phyloP scores from a whole-genome alignment of 2,329 filamentous ascomycete genomes.

The Cadophora luteo-olivacea region DNA sequence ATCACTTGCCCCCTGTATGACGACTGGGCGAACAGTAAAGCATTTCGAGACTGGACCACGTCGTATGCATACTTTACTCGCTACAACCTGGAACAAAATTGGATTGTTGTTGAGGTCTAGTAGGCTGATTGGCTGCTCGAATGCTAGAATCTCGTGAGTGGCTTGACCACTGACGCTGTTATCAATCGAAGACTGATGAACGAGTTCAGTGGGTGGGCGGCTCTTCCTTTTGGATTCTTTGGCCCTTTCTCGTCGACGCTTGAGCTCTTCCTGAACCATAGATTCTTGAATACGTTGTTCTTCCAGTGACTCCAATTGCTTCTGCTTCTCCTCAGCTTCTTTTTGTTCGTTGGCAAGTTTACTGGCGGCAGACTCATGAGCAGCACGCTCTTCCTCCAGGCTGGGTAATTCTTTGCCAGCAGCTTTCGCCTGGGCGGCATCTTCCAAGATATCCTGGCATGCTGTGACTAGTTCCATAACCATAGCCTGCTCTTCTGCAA shows the following conservation, averaged over 20 bases:
- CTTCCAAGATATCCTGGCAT: constrained; percentile 78
- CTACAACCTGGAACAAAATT: constrained; percentile 73
- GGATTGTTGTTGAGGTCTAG: constrained; percentile 68
- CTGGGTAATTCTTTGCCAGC: constrained; percentile 81
- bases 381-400: constrained; percentile 85
- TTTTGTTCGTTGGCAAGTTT: constrained; percentile 60
- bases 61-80: constrained; percentile 70
- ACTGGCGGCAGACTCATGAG: constrained; percentile 76
- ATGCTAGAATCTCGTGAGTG: constrained; percentile 55
- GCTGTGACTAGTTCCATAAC: constrained; percentile 54
- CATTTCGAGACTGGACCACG: constrained; percentile 71
- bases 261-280: constrained; percentile 75
- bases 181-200: constrained; percentile 33
- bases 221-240: constrained; percentile 70
- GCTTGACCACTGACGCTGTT: constrained; percentile 44
- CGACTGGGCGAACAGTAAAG: constrained; percentile 75
- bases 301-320: constrained; percentile 64
- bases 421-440: constrained; percentile 80
- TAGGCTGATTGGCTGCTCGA: constrained; percentile 71
- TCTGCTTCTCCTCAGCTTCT: constrained; percentile 53
- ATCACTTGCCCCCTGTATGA: constrained; percentile 54
- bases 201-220: constrained; percentile 47
- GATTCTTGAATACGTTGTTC: constrained; percentile 74
- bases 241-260: constrained; percentile 67
- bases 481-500: constrained; percentile 60